phyloP scores from a whole-genome alignment of 1,284 basidiomycete species.

The Heterobasidion parviporum region DNA sequence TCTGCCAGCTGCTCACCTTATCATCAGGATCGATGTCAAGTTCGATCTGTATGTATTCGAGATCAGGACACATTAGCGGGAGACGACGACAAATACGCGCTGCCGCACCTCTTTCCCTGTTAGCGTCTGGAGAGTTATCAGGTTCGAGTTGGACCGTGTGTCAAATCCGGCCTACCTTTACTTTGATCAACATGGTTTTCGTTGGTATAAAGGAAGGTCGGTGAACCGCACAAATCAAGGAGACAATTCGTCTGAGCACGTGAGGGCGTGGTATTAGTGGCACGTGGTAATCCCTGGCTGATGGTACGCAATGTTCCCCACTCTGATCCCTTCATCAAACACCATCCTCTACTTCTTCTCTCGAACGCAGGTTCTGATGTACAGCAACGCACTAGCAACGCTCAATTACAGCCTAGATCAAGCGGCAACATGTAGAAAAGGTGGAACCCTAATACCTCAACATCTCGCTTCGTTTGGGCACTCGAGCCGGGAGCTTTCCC shows the following conservation, averaged over 20 bases:
- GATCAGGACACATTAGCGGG: neutral
- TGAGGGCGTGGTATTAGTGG: neutral
- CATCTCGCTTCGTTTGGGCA: no score
- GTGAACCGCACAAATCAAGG: no score
- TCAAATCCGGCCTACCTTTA: slow-evolving; percentile 46
- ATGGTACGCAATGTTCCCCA: no score
- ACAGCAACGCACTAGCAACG: no score
- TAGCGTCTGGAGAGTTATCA: slow-evolving; percentile 53
- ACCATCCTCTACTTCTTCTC: no score
- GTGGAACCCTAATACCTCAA: no score
- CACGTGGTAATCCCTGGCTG: neutral
- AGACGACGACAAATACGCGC: slow-evolving; percentile 9
- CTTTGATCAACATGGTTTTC: slow-evolving; percentile 68
- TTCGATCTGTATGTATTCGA: slow-evolving; percentile 61
- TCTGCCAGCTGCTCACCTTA: slow-evolving; percentile 49
- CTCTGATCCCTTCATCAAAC: no score
- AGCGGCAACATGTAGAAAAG: no score
- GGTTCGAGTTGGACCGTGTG: slow-evolving; percentile 1
- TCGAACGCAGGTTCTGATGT: no score
- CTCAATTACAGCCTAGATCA: no score
- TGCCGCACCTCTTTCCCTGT: slow-evolving; percentile 85
- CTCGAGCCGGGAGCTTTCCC: no score
- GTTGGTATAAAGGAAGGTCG: no score
- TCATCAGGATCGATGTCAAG: slow-evolving; percentile 92
- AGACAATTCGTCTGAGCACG: neutral